Conservation (phyloP, 306 rosid species). For the Gleditsia sinensis region DNA sequence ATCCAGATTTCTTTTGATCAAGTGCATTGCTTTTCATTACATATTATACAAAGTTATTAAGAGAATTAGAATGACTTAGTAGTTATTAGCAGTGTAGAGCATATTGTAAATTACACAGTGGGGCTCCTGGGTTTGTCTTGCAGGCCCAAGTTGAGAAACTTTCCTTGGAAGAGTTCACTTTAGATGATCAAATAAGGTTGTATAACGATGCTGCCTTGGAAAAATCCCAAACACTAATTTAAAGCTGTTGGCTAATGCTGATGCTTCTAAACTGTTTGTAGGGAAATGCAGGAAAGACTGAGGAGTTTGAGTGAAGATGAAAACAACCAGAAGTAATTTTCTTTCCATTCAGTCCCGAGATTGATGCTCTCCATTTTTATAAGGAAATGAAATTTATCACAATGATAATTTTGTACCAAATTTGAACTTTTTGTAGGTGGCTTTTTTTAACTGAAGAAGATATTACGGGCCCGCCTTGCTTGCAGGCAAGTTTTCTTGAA, state of each 20-base stretch:
- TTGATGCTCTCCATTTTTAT: no score
- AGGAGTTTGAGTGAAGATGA: conserved; percentile 85
- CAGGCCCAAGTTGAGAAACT: conserved; percentile 88
- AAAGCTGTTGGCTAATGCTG: conserved; percentile 31
- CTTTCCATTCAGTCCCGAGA: conserved; percentile 16
- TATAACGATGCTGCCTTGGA: conserved; percentile 26
- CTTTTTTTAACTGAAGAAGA: conserved; percentile 95
- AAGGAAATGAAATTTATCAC: no score
- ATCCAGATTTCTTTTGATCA: conserved; percentile 12
- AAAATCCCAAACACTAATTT: no score
- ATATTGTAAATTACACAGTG: conserved; percentile 33
- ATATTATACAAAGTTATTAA: neutral
- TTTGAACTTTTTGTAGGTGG: conserved; percentile 60
- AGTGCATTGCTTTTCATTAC: conserved; percentile 20
- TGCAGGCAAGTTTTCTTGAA: conserved; percentile 53
- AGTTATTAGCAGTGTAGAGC: neutral
- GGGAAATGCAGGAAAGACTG: conserved; percentile 88
- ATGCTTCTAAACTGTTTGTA: conserved; percentile 45
- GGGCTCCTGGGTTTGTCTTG: conserved; percentile 43
- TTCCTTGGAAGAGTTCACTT: conserved; percentile 67
- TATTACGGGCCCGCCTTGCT: conserved; percentile 81
- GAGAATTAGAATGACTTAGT: conserved; percentile 22
- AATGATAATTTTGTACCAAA: conserved; percentile 7
- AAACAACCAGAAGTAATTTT: conserved; percentile 71
- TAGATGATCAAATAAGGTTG: conserved; percentile 92